phyloP scores from a whole-genome alignment of 495 filamentous ascomycete species.

The Corynascus novoguineensis region DNA sequence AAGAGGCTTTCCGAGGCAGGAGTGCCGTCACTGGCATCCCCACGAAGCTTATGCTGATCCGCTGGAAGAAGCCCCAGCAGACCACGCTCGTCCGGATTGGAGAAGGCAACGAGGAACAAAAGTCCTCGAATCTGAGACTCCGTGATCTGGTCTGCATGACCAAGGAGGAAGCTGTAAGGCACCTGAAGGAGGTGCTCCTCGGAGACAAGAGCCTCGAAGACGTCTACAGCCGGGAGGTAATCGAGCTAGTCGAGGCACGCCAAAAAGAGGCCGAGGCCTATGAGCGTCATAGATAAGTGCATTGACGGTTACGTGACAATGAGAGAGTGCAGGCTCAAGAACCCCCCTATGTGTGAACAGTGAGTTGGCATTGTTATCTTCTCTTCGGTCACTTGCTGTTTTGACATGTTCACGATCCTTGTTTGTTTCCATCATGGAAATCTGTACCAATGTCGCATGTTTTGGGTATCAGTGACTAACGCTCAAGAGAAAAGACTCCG shows the following conservation, averaged over 20 bases:
- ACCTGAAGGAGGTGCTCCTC: conserved; percentile 75
- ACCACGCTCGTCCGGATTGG: conserved; percentile 45
- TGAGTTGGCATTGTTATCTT: neutral
- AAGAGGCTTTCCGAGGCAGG: conserved; percentile 81
- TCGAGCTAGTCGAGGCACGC: conserved; percentile 58
- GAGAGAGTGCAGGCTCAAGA: neutral
- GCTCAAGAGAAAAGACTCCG: neutral
- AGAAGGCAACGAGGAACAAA: conserved; percentile 62
- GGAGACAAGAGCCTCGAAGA: conserved; percentile 62
- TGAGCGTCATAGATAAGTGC: conserved; percentile 24
- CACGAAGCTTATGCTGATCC: conserved; percentile 66
- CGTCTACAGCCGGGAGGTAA: conserved; percentile 59
- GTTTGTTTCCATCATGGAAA: neutral
- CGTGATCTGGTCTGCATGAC: conserved; percentile 89
- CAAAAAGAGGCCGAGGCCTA: conserved; percentile 52
- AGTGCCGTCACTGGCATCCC: conserved; percentile 77
- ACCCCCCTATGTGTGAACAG: neutral
- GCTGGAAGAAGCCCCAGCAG: conserved; percentile 60
- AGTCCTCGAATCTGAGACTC: conserved; percentile 55
- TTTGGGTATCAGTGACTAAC: conserved; percentile 9
- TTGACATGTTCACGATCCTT: neutral
- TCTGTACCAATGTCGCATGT: neutral
- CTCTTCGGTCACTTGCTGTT: neutral
- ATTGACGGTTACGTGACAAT: neutral
- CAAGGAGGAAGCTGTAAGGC: conserved; percentile 79